phyloP scores from a whole-genome alignment of 257 asterid species.

The Dorcoceras hygrometricum region DNA sequence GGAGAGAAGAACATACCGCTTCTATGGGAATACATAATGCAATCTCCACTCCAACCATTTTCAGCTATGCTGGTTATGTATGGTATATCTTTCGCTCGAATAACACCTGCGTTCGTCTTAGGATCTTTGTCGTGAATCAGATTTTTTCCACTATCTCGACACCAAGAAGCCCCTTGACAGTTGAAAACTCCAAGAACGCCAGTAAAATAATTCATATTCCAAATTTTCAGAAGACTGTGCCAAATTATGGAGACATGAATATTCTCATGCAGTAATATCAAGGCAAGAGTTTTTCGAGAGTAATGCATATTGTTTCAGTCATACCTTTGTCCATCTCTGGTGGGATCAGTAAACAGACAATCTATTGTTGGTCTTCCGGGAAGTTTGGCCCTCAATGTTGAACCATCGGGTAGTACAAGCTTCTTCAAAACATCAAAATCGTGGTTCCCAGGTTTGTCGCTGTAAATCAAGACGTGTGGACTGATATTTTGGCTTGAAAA shows the following conservation, averaged over 20 bases:
- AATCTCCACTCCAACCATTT: constrained; percentile 56
- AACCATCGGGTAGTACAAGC: constrained; percentile 79
- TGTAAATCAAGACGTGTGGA: constrained; percentile 29
- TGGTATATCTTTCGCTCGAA: constrained; percentile 53
- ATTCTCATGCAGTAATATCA: background rate
- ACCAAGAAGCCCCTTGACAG: constrained; percentile 81
- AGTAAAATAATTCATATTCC: constrained; percentile 61
- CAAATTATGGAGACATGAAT: background rate
- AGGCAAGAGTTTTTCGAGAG: background rate
- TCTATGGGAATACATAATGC: constrained; percentile 57
- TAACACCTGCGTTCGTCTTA: constrained; percentile 33
- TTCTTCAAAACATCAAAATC: constrained; percentile 61
- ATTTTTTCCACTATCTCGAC: constrained; percentile 42
- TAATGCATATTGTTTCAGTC: background rate
- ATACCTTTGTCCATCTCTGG: constrained; percentile 59
- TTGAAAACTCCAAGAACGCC: constrained; percentile 71
- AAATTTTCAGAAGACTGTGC: constrained; percentile 67
- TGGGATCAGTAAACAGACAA: constrained; percentile 59
- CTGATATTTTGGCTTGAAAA: background rate
- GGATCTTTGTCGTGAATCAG: constrained; percentile 61
- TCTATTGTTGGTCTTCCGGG: constrained; percentile 64
- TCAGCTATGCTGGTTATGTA: constrained; percentile 53
- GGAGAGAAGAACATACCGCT: constrained; percentile 38
- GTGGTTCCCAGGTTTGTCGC: constrained; percentile 85
- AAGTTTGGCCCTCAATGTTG: constrained; percentile 52